phyloP scores from a whole-genome alignment of 192 early-diverging fungal genomes.

The Helicostylum pulchrum region DNA sequence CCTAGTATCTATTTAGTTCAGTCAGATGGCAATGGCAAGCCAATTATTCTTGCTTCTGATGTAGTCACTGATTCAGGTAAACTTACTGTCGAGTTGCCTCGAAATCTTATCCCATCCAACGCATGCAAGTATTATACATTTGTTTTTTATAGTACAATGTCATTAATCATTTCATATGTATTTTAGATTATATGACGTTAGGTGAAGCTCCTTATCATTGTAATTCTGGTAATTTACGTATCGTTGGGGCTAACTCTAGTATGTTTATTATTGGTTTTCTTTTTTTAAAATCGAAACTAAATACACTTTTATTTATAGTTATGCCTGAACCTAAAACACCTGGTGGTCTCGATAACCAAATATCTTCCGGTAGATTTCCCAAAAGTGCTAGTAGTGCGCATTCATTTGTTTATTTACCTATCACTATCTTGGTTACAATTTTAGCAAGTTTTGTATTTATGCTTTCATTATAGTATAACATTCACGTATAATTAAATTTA shows the following conservation, averaged over 20 bases:
- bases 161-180: not conserved
- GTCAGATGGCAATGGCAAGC: constrained; percentile 1
- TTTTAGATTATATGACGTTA: constrained; percentile 12
- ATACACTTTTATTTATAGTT: no score
- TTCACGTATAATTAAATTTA: no score
- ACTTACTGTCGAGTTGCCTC: not conserved
- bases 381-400: no score
- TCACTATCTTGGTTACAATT: no score
- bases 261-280: no score
- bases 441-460: no score
- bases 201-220: constrained; percentile 8
- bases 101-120: constrained; percentile 1
- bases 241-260: not conserved
- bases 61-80: not conserved
- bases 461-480: no score
- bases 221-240: constrained; percentile 16
- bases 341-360: no score
- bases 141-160: not conserved
- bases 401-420: no score
- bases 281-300: no score
- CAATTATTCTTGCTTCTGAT: constrained; percentile 7
- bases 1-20: constrained; percentile 12
- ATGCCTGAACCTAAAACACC: no score
- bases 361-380: no score
- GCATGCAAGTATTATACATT: not conserved